Evolutionary conservation across 495 filamentous ascomycete genomes (phyloP).

Genomic region (Parmelia sp.): DNA sequence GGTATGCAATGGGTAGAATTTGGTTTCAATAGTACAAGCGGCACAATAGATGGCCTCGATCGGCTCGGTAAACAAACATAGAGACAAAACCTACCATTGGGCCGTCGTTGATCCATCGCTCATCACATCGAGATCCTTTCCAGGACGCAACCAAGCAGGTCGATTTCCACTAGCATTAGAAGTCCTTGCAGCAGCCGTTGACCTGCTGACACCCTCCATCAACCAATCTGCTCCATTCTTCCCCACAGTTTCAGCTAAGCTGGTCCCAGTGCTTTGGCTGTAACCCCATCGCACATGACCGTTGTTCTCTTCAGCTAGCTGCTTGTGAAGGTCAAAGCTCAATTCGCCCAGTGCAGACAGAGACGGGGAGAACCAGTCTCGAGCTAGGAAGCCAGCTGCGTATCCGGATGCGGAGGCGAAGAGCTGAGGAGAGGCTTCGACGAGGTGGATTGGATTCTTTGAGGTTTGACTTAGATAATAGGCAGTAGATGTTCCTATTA

Average conservation of each 20-base stretch:
- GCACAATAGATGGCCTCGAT: not conserved
- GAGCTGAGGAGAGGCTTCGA: conserved; percentile 58
- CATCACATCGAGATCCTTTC: conserved; percentile 53
- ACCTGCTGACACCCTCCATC: conserved; percentile 54
- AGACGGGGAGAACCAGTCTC: conserved; percentile 60
- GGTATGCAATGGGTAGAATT: not conserved
- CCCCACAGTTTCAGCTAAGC: conserved; percentile 34
- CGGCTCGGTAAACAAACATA: not conserved
- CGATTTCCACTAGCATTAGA: conserved; percentile 22
- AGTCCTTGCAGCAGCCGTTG: conserved; percentile 44
- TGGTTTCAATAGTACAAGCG: not conserved
- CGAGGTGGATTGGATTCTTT: conserved; percentile 55
- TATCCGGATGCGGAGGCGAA: conserved; percentile 69
- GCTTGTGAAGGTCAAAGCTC: conserved; percentile 62
- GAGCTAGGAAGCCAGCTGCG: conserved; percentile 68
- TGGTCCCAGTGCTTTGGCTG: conserved; percentile 55
- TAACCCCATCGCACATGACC: conserved; percentile 66
- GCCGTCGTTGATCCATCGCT: conserved; percentile 56
- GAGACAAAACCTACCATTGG: conserved; percentile 48
- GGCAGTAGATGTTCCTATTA: conserved; percentile 72
- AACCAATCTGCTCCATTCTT: conserved; percentile 57
- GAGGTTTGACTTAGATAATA: conserved; percentile 61
- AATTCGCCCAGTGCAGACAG: conserved; percentile 54
- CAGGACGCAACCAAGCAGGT: conserved; percentile 56
- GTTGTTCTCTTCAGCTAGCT: conserved; percentile 53